These are phyloP conservation scores for Tricholoma bakamatsutake DNA, from an alignment of 768 basidiomycete species.

Conservation along the genomic window DNA sequence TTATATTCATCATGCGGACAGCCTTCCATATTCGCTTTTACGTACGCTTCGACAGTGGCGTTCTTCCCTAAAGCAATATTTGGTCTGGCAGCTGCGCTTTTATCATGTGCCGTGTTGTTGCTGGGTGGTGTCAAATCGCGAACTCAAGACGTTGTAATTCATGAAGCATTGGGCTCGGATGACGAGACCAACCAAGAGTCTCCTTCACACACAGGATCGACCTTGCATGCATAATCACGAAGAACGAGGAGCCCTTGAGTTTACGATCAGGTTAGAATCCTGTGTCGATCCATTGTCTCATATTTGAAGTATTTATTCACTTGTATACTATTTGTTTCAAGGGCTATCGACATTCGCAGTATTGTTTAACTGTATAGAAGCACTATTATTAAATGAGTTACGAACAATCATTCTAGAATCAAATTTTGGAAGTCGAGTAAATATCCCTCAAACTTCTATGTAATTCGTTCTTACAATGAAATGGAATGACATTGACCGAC, in stretches of 20 bases:
- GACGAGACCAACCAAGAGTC: conserved; percentile 3
- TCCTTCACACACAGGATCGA: not conserved
- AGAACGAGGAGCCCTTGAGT: not conserved
- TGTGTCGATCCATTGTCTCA: not conserved
- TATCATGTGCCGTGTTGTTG: conserved; percentile 42
- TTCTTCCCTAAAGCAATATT: conserved; percentile 68
- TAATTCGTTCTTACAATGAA: too few species aligned
- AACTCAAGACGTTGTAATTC: conserved; percentile 9
- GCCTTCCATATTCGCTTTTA: conserved; percentile 64
- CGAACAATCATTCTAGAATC: too few species aligned
- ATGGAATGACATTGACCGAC: too few species aligned
- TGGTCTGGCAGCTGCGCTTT: conserved; percentile 48
- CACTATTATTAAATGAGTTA: not conserved
- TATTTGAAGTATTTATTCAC: not conserved
- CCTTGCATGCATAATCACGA: not conserved
- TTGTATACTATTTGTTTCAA: not conserved
- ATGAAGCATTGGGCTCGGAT: conserved; percentile 3
- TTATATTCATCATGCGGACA: conserved; percentile 17
- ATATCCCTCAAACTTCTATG: too few species aligned
- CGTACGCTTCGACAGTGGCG: conserved; percentile 61
- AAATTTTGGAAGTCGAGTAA: too few species aligned
- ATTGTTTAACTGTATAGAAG: not conserved
- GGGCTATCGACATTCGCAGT: not conserved
- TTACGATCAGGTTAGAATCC: not conserved
- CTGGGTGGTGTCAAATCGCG: conserved; percentile 32